A percentile compares a stretch with the other conserved stretches of the same genome.
These are phyloP conservation scores for Houttuynia cordata DNA, from an alignment of 164 flowering plant species.

Conservation along the genomic window DNA sequence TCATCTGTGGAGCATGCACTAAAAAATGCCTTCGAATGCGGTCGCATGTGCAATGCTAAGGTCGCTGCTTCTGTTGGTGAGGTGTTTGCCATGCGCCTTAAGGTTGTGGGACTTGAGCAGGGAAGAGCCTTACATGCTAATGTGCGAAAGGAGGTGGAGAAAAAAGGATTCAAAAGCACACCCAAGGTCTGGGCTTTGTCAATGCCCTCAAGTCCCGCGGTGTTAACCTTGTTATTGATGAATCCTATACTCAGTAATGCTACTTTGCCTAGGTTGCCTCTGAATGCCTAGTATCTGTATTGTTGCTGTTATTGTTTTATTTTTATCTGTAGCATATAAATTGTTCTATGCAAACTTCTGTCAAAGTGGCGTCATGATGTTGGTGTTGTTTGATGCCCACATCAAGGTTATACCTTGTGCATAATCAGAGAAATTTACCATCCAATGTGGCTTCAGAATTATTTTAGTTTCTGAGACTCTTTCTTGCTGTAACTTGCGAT, in stretches of 20 bases:
- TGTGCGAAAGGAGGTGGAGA: slow-evolving; percentile 65
- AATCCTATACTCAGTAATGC: slow-evolving; percentile 9
- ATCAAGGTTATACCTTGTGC: too few species aligned
- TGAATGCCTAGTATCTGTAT: too few species aligned
- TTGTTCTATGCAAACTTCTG: too few species aligned
- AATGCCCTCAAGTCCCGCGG: slow-evolving; percentile 69
- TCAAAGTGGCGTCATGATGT: too few species aligned
- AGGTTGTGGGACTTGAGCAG: slow-evolving; percentile 74
- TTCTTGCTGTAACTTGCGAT: too few species aligned
- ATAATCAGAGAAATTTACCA: too few species aligned
- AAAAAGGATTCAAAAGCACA: slow-evolving; percentile 58
- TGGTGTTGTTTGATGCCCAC: too few species aligned
- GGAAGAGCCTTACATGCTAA: slow-evolving; percentile 67
- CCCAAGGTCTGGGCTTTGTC: slow-evolving; percentile 86
- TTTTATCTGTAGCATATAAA: too few species aligned
- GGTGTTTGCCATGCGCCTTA: slow-evolving; percentile 86
- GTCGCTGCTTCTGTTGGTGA: slow-evolving; percentile 82
- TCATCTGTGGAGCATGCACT: slow-evolving; percentile 85
- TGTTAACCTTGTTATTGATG: slow-evolving; percentile 55
- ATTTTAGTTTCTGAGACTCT: too few species aligned
- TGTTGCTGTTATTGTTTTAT: too few species aligned
- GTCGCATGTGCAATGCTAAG: slow-evolving; percentile 83
- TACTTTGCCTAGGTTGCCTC: too few species aligned
- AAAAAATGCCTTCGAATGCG: slow-evolving; percentile 56
- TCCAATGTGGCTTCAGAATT: too few species aligned